phyloP scores from a whole-genome alignment of 345 rosid species.

The Lepidium africanum region DNA sequence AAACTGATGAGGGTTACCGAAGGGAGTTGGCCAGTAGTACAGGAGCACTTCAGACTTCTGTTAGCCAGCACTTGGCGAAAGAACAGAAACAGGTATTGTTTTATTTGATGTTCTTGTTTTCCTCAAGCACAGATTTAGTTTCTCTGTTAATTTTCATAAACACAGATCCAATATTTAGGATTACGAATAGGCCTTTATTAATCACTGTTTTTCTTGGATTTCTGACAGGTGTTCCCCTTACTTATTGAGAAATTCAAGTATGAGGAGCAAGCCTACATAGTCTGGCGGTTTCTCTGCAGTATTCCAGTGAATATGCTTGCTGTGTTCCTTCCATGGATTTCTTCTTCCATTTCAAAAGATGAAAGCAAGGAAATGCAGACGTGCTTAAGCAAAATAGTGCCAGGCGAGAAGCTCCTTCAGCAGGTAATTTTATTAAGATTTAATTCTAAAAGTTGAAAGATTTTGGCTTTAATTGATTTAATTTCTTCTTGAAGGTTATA shows the following conservation, averaged over 20 bases:
- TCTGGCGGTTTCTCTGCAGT: slow-evolving; percentile 89
- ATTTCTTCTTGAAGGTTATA: slow-evolving; percentile 44
- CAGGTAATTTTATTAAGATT: slow-evolving; percentile 38
- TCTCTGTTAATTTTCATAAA: slow-evolving; percentile 5
- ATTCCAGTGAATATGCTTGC: slow-evolving; percentile 87
- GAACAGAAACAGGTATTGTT: slow-evolving; percentile 84
- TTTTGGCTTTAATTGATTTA: slow-evolving; percentile 4
- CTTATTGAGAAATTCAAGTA: slow-evolving; percentile 73
- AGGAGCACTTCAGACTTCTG: slow-evolving; percentile 86
- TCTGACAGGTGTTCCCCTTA: slow-evolving; percentile 67
- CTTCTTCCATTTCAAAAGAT: slow-evolving; percentile 62
- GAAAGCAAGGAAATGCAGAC: slow-evolving; percentile 64
- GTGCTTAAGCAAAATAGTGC: slow-evolving; percentile 71
- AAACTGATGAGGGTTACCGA: slow-evolving; percentile 62
- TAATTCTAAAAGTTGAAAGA: neutral
- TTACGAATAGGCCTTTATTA: neutral
- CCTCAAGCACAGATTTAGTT: neutral
- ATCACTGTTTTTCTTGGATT: neutral
- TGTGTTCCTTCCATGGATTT: slow-evolving; percentile 84
- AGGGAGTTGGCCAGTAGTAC: slow-evolving; percentile 87
- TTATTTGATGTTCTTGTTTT: neutral
- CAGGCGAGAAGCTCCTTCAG: slow-evolving; percentile 71
- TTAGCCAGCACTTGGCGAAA: slow-evolving; percentile 90
- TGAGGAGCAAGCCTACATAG: slow-evolving; percentile 82
- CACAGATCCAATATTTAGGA: neutral